Conservation (phyloP, 176 grass and related monocot genomes). For the Hsuehochloa calcarea region DNA sequence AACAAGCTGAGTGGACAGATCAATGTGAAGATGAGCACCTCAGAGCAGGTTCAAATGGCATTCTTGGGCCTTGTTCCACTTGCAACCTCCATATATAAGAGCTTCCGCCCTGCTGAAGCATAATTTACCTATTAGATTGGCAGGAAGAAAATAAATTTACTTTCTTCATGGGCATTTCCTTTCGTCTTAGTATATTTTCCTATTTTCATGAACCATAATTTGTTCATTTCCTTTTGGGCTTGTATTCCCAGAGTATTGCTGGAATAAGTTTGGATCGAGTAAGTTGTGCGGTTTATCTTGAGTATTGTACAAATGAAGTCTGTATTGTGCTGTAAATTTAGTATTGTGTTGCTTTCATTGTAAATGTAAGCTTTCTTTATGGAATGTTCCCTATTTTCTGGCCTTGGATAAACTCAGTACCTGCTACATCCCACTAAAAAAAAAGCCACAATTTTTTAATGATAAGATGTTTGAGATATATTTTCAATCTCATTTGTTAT, state of each 20-base stretch:
- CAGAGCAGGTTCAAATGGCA: constrained; percentile 78
- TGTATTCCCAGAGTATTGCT: not conserved
- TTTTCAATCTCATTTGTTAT: not conserved
- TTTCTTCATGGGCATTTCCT: not conserved
- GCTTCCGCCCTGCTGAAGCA: constrained; percentile 43
- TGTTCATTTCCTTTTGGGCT: not conserved
- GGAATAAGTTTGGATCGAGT: not conserved
- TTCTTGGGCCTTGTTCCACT: constrained; percentile 69
- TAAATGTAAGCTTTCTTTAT: not conserved
- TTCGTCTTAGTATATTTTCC: constrained; percentile 30
- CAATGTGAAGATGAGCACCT: constrained; percentile 70
- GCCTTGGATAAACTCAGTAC: not conserved
- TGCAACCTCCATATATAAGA: constrained; percentile 51
- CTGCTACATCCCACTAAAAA: no score
- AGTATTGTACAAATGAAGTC: no score
- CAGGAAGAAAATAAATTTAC: constrained; percentile 12
- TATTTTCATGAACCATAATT: constrained; percentile 27
- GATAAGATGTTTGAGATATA: no score
- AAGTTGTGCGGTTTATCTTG: not conserved
- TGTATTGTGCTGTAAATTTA: not conserved
- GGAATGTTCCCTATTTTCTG: not conserved
- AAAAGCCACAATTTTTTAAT: no score
- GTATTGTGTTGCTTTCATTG: not conserved
- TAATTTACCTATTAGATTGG: constrained; percentile 38
- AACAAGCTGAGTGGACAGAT: constrained; percentile 69